Base-by-base conservation (phyloP, 169 alveolate species). In the Plasmodium sp. region DNA sequence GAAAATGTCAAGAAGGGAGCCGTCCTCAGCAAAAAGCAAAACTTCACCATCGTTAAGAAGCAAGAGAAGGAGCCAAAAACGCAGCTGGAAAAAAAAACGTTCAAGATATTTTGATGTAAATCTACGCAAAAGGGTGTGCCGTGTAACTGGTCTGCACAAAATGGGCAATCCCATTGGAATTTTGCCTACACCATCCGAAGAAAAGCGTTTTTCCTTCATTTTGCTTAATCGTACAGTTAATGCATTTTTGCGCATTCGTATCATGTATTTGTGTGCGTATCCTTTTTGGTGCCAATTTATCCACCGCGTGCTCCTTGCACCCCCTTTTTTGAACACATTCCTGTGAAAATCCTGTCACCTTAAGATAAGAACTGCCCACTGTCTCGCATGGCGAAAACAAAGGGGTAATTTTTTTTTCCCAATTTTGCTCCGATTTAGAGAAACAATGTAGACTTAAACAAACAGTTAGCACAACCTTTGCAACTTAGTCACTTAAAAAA, bases 1-100 rank as follows among this genome's bases (percentile, higher is more conserved):
- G 96, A 82, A 67, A 90, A 95, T 7, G 97, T 96, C 93, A 95
- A 94, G 93, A 94, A 97, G 72, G 93, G 92, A 41, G 74, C 85
- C 1, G 72, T 48, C 33, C 92, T 77, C 7, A 54, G 41, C 18
- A 84, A 92, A 62, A 84, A 56, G 36, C 92, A 92, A 72, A 92
- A 83, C 45, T 92, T 84, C 71, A 72, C 91, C 54, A 92, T 84
- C 45, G 74, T 45, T 77, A 92, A 83, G 73, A 92, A 92, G 72
- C 14, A 51, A 43, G 77, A 92, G 34, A 67, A 14, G 9, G 92
- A 77, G 27, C 72, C 92, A 74, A 83, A 39, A 12, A 81, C 79
- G 34, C 33, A 92, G 22, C 43, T 43, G 36, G 62, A 31, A 75
- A 84, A 92, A 34, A 75, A 92, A 84, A 81, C 95, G 5, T 84